These are phyloP conservation scores for Cladosporium oxysporum DNA, from an alignment of 2,329 filamentous ascomycete genomes.

Conservation along the genomic window DNA sequence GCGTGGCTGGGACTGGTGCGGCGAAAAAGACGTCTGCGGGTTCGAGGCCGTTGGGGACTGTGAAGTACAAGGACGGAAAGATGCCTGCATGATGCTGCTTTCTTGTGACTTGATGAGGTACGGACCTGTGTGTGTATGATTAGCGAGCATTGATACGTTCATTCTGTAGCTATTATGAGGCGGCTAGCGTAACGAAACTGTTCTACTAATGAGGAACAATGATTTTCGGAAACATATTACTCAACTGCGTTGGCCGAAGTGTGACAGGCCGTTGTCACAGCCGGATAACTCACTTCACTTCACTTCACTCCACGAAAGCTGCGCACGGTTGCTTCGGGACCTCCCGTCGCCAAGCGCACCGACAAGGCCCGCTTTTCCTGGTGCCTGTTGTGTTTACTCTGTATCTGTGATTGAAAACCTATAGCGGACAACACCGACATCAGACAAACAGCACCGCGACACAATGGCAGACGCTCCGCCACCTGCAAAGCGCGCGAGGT, in stretches of 20 bases:
- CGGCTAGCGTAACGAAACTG: background rate
- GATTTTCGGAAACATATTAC: background rate
- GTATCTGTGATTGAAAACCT: background rate
- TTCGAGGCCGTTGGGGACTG: slow-evolving; percentile 31
- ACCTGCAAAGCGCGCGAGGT: background rate
- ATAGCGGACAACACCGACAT: background rate
- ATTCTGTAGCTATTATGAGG: background rate
- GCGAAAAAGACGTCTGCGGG: slow-evolving; percentile 21
- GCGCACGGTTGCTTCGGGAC: background rate
- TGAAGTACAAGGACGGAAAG: slow-evolving; percentile 32
- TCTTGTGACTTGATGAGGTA: background rate
- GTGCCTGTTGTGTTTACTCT: background rate
- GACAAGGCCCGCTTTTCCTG: background rate
- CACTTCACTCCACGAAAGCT: background rate
- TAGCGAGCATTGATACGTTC: slow-evolving; percentile 4
- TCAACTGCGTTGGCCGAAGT: background rate
- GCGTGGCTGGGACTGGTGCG: background rate
- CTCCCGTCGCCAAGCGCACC: background rate
- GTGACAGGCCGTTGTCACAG: background rate
- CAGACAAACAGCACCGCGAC: background rate
- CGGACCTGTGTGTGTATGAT: slow-evolving; percentile 1
- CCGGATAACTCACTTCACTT: background rate
- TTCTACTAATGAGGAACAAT: background rate
- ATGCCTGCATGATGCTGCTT: slow-evolving; percentile 11
- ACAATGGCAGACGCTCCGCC: background rate